Evolutionary conservation across 2,329 filamentous ascomycete genomes (phyloP).

Genomic region (Pseudogymnoascus sp.): DNA sequence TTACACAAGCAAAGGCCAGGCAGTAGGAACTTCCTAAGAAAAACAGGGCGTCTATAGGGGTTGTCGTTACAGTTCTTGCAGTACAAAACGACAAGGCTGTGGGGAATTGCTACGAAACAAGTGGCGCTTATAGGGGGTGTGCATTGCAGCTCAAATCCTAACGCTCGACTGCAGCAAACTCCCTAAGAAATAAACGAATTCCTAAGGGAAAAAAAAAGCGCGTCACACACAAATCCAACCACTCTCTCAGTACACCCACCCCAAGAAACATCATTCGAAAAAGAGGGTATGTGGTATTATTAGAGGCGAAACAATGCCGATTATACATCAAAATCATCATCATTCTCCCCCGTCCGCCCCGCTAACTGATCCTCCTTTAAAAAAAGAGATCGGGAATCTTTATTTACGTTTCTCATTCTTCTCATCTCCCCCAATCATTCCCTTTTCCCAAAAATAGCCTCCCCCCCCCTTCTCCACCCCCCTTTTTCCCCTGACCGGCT

Average conservation of each 20-base stretch:
- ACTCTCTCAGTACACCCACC: neutral
- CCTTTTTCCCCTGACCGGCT: neutral
- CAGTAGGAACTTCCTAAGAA: neutral
- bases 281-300: constrained; percentile 8
- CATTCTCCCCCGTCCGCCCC: neutral
- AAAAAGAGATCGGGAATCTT: constrained; percentile 6
- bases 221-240: neutral
- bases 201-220: neutral
- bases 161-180: neutral
- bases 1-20: too few species aligned
- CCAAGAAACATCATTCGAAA: neutral
- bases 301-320: constrained; percentile 9
- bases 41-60: neutral
- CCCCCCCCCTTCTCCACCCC: neutral
- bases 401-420: neutral
- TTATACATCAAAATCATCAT: constrained; percentile 9
- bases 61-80: neutral
- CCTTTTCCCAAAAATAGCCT: neutral
- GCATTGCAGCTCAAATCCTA: too few species aligned
- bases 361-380: neutral
- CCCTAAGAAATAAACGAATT: neutral
- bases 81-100: neutral
- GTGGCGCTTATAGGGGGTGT: too few species aligned
- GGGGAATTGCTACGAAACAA: too few species aligned
- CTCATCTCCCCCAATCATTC: neutral